These are phyloP conservation scores for Neurospora crassa DNA, from an alignment of 2,329 filamentous ascomycete species.

Conservation along the genomic window DNA sequence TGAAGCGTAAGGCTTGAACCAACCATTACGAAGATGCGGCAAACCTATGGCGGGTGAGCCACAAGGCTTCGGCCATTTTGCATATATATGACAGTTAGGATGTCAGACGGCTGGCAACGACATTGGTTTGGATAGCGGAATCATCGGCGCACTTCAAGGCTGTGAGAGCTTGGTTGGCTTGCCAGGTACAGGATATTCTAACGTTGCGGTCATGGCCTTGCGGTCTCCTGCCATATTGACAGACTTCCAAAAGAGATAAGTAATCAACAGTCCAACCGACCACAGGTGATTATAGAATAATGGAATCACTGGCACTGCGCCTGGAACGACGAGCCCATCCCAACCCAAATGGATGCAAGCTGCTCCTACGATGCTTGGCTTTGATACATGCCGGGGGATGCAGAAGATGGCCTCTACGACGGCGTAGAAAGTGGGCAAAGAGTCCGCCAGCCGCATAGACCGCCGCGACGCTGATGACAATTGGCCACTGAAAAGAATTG, in stretches of 20 bases:
- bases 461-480: slow-evolving; percentile 46
- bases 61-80: neutral
- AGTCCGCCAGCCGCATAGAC: slow-evolving; percentile 37
- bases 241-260: neutral
- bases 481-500: slow-evolving; percentile 54
- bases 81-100: neutral
- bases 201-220: neutral
- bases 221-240: neutral
- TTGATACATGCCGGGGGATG: slow-evolving; percentile 29
- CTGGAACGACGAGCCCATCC: neutral
- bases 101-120: neutral
- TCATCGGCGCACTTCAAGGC: neutral
- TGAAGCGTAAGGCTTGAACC: neutral
- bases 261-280: neutral
- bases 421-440: slow-evolving; percentile 48
- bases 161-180: neutral
- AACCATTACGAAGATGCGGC: neutral
- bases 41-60: neutral
- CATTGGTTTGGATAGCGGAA: neutral
- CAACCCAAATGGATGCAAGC: neutral
- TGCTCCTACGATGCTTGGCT: neutral
- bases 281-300: neutral
- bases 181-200: neutral
- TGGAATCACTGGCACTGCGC: neutral
- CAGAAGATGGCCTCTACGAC: slow-evolving; percentile 49